Conservation (phyloP, 2,329 filamentous ascomycete species). For the Mollisia scopiformis region DNA sequence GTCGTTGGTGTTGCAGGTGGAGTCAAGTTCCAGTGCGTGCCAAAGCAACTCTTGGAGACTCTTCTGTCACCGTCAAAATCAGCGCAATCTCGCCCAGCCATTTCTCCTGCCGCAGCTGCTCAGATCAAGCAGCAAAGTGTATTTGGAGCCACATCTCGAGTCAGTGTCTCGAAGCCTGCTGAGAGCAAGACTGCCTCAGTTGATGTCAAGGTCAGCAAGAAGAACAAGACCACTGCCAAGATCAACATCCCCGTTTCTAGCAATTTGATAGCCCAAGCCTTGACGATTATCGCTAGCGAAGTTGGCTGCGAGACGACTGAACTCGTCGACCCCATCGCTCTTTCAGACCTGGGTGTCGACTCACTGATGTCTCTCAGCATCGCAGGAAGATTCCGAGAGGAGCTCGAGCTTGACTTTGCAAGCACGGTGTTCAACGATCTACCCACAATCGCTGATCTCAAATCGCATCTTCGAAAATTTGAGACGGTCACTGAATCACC, state of each 20-base stretch:
- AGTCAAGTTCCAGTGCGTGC: conserved; percentile 43
- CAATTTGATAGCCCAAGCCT: conserved; percentile 36
- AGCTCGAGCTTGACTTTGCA: conserved; percentile 56
- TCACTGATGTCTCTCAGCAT: conserved; percentile 61
- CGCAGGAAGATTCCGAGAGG: conserved; percentile 57
- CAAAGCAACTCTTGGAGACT: conserved; percentile 42
- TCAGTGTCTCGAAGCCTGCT: not conserved
- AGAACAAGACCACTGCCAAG: conserved; percentile 1
- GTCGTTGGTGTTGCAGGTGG: conserved; percentile 39
- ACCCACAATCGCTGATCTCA: conserved; percentile 52
- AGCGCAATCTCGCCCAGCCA: conserved; percentile 51
- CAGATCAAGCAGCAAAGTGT: conserved; percentile 6
- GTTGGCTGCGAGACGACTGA: conserved; percentile 57
- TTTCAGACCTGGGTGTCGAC: conserved; percentile 61
- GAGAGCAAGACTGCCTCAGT: not conserved
- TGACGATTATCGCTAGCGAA: conserved; percentile 62
- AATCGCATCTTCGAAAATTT: conserved; percentile 8
- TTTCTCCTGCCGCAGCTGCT: conserved; percentile 40
- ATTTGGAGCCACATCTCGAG: not conserved
- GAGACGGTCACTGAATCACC: conserved; percentile 7
- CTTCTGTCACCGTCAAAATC: conserved; percentile 53
- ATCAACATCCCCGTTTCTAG: conserved; percentile 44
- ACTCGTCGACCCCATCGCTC: conserved; percentile 55
- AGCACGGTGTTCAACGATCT: conserved; percentile 56
- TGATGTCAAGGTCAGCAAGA: not conserved